Conservation (phyloP, 768 basidiomycete genomes). For the Leccinum barrowsii region DNA sequence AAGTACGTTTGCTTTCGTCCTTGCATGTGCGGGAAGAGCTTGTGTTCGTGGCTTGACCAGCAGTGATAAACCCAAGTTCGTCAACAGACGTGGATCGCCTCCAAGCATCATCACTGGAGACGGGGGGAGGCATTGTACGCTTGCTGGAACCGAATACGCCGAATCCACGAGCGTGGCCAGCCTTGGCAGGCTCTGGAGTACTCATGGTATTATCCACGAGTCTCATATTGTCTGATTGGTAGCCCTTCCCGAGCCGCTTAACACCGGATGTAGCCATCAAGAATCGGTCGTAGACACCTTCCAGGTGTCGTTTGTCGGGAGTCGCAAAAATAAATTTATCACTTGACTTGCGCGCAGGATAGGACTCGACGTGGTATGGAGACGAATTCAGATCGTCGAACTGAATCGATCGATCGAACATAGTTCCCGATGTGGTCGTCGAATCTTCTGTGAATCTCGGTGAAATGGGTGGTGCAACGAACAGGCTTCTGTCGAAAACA, state of each 20-base stretch:
- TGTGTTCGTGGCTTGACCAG: slow-evolving; percentile 25
- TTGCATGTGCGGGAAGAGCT: slow-evolving; percentile 28
- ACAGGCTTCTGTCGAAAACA: slow-evolving; percentile 64
- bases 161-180: slow-evolving; percentile 22
- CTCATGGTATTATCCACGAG: slow-evolving; percentile 36
- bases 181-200: slow-evolving; percentile 19
- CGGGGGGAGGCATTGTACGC: slow-evolving; percentile 65
- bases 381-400: slow-evolving; percentile 55
- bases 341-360: slow-evolving; percentile 46
- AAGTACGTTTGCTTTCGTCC: slow-evolving; percentile 41
- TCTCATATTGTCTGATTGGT: slow-evolving; percentile 64
- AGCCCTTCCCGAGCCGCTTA: slow-evolving; percentile 75
- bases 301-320: slow-evolving; percentile 57
- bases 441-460: slow-evolving; percentile 38
- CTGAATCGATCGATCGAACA: slow-evolving; percentile 8
- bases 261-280: slow-evolving; percentile 80
- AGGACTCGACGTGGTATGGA: slow-evolving; percentile 61
- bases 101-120: slow-evolving; percentile 61
- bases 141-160: slow-evolving; percentile 34
- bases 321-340: slow-evolving; percentile 43
- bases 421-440: slow-evolving; percentile 23
- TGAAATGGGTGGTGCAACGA: slow-evolving; percentile 51
- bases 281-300: slow-evolving; percentile 79
- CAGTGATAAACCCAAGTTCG: slow-evolving; percentile 58
- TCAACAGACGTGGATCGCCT: slow-evolving; percentile 51